Evolutionary conservation across 31 red algal genomes (phyloP).

Genomic region (Odonthalia washingtoniensis): DNA sequence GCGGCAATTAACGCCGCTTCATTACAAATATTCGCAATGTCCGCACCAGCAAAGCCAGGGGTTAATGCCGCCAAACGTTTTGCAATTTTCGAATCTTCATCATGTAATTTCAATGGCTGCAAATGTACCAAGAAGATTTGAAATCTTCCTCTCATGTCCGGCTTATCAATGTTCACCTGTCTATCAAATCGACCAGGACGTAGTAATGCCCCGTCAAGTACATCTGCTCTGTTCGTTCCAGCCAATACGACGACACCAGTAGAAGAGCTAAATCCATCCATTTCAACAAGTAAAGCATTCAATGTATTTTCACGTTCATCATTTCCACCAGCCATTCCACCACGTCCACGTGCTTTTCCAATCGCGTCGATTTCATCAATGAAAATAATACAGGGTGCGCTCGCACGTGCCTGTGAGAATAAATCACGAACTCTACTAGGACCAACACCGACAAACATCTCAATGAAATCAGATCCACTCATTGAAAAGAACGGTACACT

Average conservation of each 20-base stretch:
- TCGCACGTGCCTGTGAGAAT: slow-evolving; percentile 89
- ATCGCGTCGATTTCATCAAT: slow-evolving; percentile 99
- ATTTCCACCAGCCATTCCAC: slow-evolving; percentile 93
- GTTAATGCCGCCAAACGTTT: slow-evolving; percentile 90
- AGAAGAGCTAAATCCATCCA: slow-evolving; percentile 96
- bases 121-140: slow-evolving; percentile 98
- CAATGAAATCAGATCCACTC: slow-evolving; percentile 99
- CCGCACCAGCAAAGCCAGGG: slow-evolving; percentile 99
- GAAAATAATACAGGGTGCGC: slow-evolving; percentile 98
- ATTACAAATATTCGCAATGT: slow-evolving; percentile 99
- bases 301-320: slow-evolving; percentile 99
- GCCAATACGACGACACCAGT: slow-evolving; percentile 94
- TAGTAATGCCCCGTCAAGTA: slow-evolving; percentile 96
- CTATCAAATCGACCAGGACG: slow-evolving; percentile 99
- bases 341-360: slow-evolving; percentile 89
- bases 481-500: slow-evolving; percentile 99
- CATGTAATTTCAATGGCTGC: slow-evolving; percentile 76
- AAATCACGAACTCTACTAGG: slow-evolving; percentile 95
- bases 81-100: slow-evolving; percentile 68
- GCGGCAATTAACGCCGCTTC: slow-evolving; percentile 98
- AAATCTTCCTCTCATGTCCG: slow-evolving; percentile 93
- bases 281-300: slow-evolving; percentile 98
- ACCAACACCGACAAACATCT: slow-evolving; percentile 99
- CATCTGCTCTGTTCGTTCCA: slow-evolving; percentile 97
- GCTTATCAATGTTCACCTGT: slow-evolving; percentile 97